These are phyloP conservation scores for Prunus kanzakura DNA, from an alignment of 306 rosid species.

Conservation along the genomic window DNA sequence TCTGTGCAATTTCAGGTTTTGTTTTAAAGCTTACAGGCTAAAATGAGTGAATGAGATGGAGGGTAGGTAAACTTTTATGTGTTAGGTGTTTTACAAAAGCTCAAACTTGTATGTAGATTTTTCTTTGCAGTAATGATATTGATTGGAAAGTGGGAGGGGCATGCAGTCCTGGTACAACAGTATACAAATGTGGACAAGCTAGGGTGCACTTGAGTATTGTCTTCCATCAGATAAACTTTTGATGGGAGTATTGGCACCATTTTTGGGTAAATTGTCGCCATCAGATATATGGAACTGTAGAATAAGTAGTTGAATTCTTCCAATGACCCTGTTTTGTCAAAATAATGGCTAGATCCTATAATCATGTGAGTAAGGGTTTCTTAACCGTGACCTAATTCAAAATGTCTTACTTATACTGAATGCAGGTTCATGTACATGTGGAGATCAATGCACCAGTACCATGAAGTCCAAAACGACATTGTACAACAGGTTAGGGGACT, in stretches of 20 bases:
- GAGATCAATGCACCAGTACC: constrained; percentile 88
- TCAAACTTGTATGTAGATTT: background rate
- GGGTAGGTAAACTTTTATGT: constrained; percentile 7
- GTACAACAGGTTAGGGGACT: constrained; percentile 97
- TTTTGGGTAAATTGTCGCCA: background rate
- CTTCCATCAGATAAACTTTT: background rate
- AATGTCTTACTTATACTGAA: constrained; percentile 23
- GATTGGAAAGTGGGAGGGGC: background rate
- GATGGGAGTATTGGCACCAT: background rate
- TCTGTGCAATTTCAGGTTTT: no score
- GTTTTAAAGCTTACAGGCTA: no score
- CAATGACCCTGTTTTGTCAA: background rate
- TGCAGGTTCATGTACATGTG: constrained; percentile 98
- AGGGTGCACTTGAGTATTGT: no score
- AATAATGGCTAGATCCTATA: background rate
- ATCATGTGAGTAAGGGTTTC: background rate
- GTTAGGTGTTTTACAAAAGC: background rate
- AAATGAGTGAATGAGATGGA: background rate
- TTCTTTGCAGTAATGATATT: background rate
- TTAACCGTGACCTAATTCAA: background rate
- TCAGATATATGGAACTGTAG: background rate
- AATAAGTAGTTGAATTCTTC: background rate
- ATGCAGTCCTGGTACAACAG: no score
- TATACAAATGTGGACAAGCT: background rate
- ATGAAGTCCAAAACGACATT: constrained; percentile 82